Base-by-base conservation (phyloP, 2,329 filamentous ascomycete genomes). In the Alternaria conjuncta region DNA sequence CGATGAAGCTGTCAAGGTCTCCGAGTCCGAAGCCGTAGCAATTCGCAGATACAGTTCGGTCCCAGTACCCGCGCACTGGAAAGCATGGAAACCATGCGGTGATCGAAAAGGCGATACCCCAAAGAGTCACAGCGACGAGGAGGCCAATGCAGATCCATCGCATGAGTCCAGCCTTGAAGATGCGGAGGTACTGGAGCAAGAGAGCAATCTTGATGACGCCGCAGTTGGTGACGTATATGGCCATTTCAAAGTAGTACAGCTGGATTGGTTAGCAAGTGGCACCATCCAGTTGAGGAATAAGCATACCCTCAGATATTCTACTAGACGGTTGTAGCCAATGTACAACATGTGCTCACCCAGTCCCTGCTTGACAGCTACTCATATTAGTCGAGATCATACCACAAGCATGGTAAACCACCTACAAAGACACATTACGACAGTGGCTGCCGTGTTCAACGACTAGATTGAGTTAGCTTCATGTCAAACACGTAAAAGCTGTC, bases 131-230 rank as follows among this genome's bases (percentile, higher is more conserved):
- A 6, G 76, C 11, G 4, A 55, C 64, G 6, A 78, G 61, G 2
- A 76, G 63, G 11, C 46, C 23, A 9, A 77, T 50, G 44, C 76
- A 78, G 6, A 72, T 57, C 69, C 70, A 74, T 36, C 71, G 71
- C 73, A 75, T 77, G 12, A 26, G 56, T 3, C 73, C 74, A 3
- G 72, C 70, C 51, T 74, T 74, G 72, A 79, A 80, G 15, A 80
- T 76, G 32, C 78, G 78, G 9, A 79, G 68, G 51, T 79, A 80
- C 60, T 80, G 78, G 13, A 77, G 41, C 0, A 80, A 71, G 5
- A 80, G 65, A 3, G 78, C 77, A 4, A 78, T 50, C 55, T 80
- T 80, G 70, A 80, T 79, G 20, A 79, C 21, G 13, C 71, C 67
- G 7, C 72, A 76, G 20, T 78, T 66, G 18, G 66, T 72, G n/a